Percentiles rank a stretch among this genome's conserved stretches.
Conservation (phyloP, 176 grass and related monocot species). For the Secale cereale region DNA sequence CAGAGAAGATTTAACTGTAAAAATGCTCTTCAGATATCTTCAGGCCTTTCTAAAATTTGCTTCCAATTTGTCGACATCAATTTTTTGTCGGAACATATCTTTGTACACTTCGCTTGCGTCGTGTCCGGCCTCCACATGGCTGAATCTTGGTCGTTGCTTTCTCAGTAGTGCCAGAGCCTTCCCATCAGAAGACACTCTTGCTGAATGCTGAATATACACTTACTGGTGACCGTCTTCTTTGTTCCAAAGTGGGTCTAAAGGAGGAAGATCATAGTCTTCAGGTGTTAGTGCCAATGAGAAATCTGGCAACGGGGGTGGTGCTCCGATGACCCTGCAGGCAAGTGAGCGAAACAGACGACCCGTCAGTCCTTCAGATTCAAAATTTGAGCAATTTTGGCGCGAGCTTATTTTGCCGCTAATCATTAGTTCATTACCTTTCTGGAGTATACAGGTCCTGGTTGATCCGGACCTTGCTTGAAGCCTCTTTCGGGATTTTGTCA, state of each 20-base stretch:
- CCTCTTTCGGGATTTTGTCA: constrained; percentile 94
- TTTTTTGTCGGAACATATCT: constrained; percentile 17
- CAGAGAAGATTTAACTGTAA: constrained; percentile 43
- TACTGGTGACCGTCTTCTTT: constrained; percentile 40
- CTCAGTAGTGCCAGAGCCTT: background rate
- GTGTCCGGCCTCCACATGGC: constrained; percentile 17
- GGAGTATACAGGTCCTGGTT: constrained; percentile 88
- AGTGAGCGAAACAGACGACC: constrained; percentile 17
- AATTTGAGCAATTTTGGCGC: background rate
- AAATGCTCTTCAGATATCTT: constrained; percentile 47
- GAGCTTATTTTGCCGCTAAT: background rate
- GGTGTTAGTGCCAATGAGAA: constrained; percentile 84
- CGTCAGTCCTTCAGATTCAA: constrained; percentile 12
- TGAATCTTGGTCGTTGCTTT: constrained; percentile 10
- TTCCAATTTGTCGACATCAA: constrained; percentile 4
- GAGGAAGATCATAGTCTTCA: constrained; percentile 87
- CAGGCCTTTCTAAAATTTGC: constrained; percentile 30
- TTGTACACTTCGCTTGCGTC: constrained; percentile 35
- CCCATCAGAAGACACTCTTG: constrained; percentile 16
- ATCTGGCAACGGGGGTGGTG: constrained; percentile 80
- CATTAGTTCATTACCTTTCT: constrained; percentile 62
- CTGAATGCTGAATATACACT: constrained; percentile 1
- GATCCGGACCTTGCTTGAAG: constrained; percentile 83
- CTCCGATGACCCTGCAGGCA: constrained; percentile 59
- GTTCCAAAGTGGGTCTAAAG: constrained; percentile 65